Conservation (phyloP, 192 early-diverging fungal genomes). For the Allomyces macrogynus region DNA sequence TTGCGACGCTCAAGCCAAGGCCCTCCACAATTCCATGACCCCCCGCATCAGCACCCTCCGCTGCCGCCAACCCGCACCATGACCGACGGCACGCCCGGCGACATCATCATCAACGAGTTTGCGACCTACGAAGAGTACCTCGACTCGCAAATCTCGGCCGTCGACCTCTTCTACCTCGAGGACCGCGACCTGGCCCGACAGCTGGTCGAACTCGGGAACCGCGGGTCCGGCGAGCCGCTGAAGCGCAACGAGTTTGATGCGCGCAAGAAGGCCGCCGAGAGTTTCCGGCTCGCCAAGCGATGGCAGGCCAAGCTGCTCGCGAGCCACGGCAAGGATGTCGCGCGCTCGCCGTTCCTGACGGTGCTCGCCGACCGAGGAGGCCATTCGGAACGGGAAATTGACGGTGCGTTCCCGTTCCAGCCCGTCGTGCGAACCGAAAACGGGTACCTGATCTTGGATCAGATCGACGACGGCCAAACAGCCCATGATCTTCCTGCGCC, state of each 20-base stretch:
- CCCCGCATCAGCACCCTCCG: no score
- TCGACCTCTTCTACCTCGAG: constrained; percentile 43
- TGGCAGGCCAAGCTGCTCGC: constrained; percentile 31
- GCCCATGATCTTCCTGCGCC: constrained; percentile 37
- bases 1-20: no score
- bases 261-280: constrained; percentile 41
- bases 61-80: no score
- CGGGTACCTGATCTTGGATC: not conserved
- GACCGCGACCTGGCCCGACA: constrained; percentile 44
- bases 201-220: constrained; percentile 40
- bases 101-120: constrained; percentile 36
- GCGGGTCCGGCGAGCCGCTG: constrained; percentile 38
- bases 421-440: not conserved
- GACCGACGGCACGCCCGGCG: constrained; percentile 10
- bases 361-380: constrained; percentile 39
- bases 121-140: constrained; percentile 43
- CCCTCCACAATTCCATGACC: no score
- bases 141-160: constrained; percentile 32
- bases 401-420: constrained; percentile 16
- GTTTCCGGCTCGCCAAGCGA: constrained; percentile 34
- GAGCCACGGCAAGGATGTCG: constrained; percentile 27
- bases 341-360: constrained; percentile 24
- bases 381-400: constrained; percentile 36
- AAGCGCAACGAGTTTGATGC: constrained; percentile 42
- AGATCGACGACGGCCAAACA: not conserved